phyloP scores from a whole-genome alignment of 495 filamentous ascomycete genomes.

The Astrothelium macrocarpum region DNA sequence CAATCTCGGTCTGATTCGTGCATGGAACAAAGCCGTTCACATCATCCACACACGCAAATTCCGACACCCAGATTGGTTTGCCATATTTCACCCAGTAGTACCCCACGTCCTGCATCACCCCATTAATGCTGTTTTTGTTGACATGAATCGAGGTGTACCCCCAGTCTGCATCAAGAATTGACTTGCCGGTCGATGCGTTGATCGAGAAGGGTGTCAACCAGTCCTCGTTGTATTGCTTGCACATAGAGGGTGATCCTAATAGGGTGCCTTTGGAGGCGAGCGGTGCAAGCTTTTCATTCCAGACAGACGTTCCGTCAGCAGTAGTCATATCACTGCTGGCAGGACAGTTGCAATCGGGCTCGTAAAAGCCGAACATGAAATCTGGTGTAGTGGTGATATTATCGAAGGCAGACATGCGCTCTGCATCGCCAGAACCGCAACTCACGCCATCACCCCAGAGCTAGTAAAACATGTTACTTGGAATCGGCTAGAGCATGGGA shows the following conservation, averaged over 20 bases:
- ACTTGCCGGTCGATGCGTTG: background rate
- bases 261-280: conserved; percentile 14
- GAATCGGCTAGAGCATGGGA: background rate
- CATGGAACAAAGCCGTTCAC: conserved; percentile 11
- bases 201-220: conserved; percentile 24
- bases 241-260: conserved; percentile 22
- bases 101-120: conserved; percentile 21
- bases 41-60: conserved; percentile 27
- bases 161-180: conserved; percentile 12
- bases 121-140: conserved; percentile 21
- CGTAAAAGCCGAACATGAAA: conserved; percentile 28
- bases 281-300: conserved; percentile 20
- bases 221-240: conserved; percentile 22
- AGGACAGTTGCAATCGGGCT: conserved; percentile 25
- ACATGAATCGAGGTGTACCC: conserved; percentile 25
- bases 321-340: conserved; percentile 18
- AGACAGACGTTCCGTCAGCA: conserved; percentile 18
- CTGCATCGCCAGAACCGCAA: conserved; percentile 7
- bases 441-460: background rate
- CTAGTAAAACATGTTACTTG: background rate
- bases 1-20: conserved; percentile 18
- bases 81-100: conserved; percentile 23
- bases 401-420: conserved; percentile 19
- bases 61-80: conserved; percentile 25
- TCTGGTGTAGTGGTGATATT: conserved; percentile 12